Conservation (phyloP, 139 green algal species). For the Nannochloris sp. region DNA sequence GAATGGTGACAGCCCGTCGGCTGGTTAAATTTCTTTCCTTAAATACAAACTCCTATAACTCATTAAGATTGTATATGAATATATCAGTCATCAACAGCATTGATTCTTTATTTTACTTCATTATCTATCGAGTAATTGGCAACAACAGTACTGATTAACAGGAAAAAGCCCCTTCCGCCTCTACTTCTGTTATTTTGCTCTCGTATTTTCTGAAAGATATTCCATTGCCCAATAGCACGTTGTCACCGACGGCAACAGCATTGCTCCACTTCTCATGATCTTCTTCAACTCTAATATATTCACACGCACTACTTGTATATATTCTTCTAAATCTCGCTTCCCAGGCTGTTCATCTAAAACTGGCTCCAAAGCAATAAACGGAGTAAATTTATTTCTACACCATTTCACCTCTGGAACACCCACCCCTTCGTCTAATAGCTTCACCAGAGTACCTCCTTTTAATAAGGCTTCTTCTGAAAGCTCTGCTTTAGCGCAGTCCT, state of each 20-base stretch:
- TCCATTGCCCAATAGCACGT: conserved; percentile 58
- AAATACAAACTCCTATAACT: too few species aligned
- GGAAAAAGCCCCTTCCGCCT: not conserved
- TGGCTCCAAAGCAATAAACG: conserved; percentile 68
- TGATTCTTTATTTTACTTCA: too few species aligned
- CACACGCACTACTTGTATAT: conserved; percentile 48
- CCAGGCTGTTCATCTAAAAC: conserved; percentile 13
- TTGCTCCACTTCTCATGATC: conserved; percentile 45
- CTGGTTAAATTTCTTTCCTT: too few species aligned
- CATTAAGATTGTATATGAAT: too few species aligned
- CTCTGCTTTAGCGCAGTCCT: conserved; percentile 50
- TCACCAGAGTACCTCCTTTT: conserved; percentile 52
- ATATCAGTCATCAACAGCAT: too few species aligned
- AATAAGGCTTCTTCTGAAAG: conserved; percentile 75
- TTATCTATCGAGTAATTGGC: too few species aligned
- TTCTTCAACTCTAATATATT: conserved; percentile 37
- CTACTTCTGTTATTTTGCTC: not conserved
- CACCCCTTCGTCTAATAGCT: conserved; percentile 42
- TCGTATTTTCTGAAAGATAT: conserved; percentile 28
- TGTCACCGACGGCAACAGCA: conserved; percentile 62
- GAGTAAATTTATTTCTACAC: conserved; percentile 70
- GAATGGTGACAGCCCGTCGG: too few species aligned
- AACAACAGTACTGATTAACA: too few species aligned
- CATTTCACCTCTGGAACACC: conserved; percentile 82
- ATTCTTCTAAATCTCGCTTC: conserved; percentile 46